Evolutionary conservation across 2,329 filamentous ascomycete genomes (phyloP), one percentile per base, ranked within the genome.

Genomic region (Paraphaeosphaeria sporulosa): DNA sequence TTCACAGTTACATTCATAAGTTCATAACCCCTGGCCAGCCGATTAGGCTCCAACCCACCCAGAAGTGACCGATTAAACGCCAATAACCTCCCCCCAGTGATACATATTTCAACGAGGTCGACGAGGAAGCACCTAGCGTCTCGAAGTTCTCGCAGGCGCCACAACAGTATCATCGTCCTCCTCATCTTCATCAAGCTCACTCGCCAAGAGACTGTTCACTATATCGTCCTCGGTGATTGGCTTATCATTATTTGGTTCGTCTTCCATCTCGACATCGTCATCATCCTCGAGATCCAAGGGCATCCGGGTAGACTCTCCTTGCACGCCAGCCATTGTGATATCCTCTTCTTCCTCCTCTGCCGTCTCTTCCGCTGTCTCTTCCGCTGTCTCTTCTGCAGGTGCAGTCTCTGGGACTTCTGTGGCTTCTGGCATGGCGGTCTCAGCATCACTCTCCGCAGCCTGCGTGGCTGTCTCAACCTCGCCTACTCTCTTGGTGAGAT

Each of bases 401-500:
- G 64, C 64, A 57, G 67, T 64, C 64, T 57, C 59, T 55, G 69
- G 42, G 7, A 55, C 27, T 13, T 55, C 62, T 64, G 70, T 63
- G 59, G 69, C 57, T 13, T 65, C 64, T 13, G 57, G 51, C 4
- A 21, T 34, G n/a, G 27, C 50, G 36, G 48, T 61, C 17, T 59
- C 61, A 43, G 62, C 43, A 19, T 61, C 59, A 55, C 59, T 54
- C 30, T 56, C 67, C 42, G 40, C 54, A 50, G 36, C 56, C 51
- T 65, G 67, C 19, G 55, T 58, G 13, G 61, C 69, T 19, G 62
- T 58, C 15, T 71, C 73, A 4, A 71, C 69, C 30, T 76, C 72
- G 13, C 74, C 76, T 58, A 88, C 80, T 15, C 85, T 80, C 66
- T 88, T 86, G 56, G 84, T 80, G 12, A 89, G 67, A 8, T 70